Base-by-base conservation (phyloP, 2,329 filamentous ascomycete genomes). In the Metarhizium brunneum region DNA sequence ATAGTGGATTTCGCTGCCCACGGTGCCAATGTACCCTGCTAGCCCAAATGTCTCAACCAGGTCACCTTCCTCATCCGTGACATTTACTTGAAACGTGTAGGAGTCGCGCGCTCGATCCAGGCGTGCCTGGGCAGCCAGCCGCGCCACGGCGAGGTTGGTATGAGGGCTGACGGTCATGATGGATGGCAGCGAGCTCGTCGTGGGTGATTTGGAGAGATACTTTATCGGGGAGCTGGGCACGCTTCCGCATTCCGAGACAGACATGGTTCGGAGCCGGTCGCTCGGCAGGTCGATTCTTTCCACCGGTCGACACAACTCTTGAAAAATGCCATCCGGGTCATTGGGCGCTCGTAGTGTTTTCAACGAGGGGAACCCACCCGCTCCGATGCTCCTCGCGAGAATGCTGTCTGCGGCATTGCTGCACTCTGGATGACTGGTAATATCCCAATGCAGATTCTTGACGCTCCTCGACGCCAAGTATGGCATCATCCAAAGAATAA, bases 281-380 rank as follows among this genome's bases (percentile, higher is more conserved):
- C 69, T 69, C 1, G 78, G 73, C 25, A 79, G 70, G 45, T 83
- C 76, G 20, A 81, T 73, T 35, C 76, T 75, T 35, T 80, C 79
- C 4, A 77, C 71, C 0, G 87, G 87, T 47, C 77, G 79, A 67
- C 88, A 92, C 1, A 90, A 76, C 1, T 75, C 71, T 69, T 92
- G 88, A 59, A 91, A 82, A 7, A 81, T 62, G 30, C 87, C 88
- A 5, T 88, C 80, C 1, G 85, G 80, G 60, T 92, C 88, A 56
- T 82, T 82, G 1, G 86, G 88, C 0, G 82, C 76, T 54, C 87
- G 81, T 18, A 91, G 70, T 1, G 66, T 72, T 10, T 72, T 73
- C 10, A 92, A 75, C 0, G 71, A 66, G 0, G 88, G 87, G 63
- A 92, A 88, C 0, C 82, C 83, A 4, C 73, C 72, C 1, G 79